Evolutionary conservation across 2,329 filamentous ascomycete species (phyloP).

Genomic region (Sclerotinia borealis): DNA sequence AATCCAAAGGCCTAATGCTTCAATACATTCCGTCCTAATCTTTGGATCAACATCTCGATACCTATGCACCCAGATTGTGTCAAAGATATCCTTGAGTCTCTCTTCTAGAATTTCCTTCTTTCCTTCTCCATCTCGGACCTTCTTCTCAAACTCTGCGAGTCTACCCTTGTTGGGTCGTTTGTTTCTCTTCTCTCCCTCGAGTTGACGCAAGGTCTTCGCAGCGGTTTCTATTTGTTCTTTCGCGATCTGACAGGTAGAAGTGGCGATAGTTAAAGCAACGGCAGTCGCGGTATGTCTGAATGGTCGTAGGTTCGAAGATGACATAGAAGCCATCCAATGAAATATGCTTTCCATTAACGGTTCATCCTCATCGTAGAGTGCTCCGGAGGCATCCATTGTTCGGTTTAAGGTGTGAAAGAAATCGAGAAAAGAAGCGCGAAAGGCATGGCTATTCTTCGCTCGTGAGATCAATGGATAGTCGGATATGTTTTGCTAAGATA

Average conservation of each 20-base stretch:
- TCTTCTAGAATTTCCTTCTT: constrained; percentile 54
- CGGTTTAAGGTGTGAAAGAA: constrained; percentile 76
- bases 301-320: constrained; percentile 76
- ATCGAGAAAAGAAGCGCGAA: constrained; percentile 68
- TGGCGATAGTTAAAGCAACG: constrained; percentile 73
- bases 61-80: constrained; percentile 88
- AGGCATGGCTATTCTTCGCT: constrained; percentile 67
- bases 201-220: constrained; percentile 70
- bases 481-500: constrained; percentile 61
- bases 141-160: constrained; percentile 65
- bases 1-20: constrained; percentile 85
- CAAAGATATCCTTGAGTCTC: constrained; percentile 78
- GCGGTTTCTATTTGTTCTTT: constrained; percentile 64
- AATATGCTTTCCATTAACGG: constrained; percentile 83
- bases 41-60: constrained; percentile 90
- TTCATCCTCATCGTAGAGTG: constrained; percentile 63
- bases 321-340: constrained; percentile 86
- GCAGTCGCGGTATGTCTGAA: constrained; percentile 93
- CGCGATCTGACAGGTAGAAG: constrained; percentile 68
- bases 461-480: constrained; percentile 90
- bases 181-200: constrained; percentile 71
- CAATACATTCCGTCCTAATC: constrained; percentile 83
- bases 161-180: constrained; percentile 72
- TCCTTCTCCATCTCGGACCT: constrained; percentile 45
- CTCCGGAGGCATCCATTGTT: constrained; percentile 73